phyloP scores from a whole-genome alignment of 768 basidiomycete species.

The Kwoniella sp. region DNA sequence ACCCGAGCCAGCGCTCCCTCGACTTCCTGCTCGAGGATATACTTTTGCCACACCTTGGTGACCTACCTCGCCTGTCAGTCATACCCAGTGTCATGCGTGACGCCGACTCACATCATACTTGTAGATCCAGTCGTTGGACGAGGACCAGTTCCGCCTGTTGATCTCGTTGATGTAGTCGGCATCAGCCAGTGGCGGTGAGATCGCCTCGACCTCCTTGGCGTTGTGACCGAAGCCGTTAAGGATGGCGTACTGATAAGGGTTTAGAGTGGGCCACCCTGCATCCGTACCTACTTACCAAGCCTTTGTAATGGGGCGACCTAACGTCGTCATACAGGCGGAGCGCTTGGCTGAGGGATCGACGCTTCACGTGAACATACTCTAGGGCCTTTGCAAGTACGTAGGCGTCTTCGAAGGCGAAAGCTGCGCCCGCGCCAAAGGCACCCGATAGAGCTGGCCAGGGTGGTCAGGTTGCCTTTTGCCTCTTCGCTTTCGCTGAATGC shows the following conservation, averaged over 20 bases:
- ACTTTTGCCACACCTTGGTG: constrained; percentile 14
- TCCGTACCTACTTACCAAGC: constrained; percentile 22
- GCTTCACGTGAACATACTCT: background rate
- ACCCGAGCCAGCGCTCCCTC: background rate
- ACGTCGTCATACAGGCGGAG: constrained; percentile 18
- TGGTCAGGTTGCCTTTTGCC: background rate
- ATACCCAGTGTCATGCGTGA: background rate
- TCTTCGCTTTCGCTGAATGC: background rate
- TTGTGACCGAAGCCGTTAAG: constrained; percentile 11
- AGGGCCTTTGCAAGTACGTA: constrained; percentile 23
- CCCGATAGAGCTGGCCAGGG: constrained; percentile 21
- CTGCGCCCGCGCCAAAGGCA: constrained; percentile 34
- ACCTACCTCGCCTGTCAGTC: constrained; percentile 4
- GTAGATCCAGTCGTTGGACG: constrained; percentile 19
- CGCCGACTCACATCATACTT: constrained; percentile 19
- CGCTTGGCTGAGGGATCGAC: constrained; percentile 7
- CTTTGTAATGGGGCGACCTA: constrained; percentile 28
- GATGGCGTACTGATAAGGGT: constrained; percentile 7
- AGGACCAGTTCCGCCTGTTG: constrained; percentile 5
- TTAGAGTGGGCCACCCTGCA: too few species aligned
- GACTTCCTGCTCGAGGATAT: background rate
- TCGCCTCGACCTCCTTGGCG: constrained; percentile 15
- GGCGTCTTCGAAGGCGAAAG: constrained; percentile 37
- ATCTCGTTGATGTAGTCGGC: constrained; percentile 15
- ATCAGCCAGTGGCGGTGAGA: constrained; percentile 2